Base-by-base conservation (phyloP, 805 yeast species). In the Saccharomycopsis sp. region DNA sequence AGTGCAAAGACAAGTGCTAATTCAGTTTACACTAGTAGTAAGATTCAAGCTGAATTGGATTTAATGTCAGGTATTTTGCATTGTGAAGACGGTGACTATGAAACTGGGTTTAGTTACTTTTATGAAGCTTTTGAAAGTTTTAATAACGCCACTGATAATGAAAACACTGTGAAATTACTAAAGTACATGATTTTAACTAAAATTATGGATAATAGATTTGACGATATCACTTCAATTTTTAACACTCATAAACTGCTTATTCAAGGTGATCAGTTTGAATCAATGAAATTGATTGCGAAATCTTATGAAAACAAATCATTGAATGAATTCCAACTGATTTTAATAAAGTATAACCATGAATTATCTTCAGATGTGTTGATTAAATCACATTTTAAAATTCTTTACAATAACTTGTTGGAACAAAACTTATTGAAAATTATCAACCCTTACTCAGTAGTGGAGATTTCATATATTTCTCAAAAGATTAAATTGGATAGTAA, bases 1-100 rank as follows among this genome's bases (percentile, higher is more conserved):
- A 81, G 95, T 38, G 96, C 98, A 1, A 77, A 97, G 63, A 93
- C 98, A 0, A 83, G 95, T 2, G 98, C 98, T n/a, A 94, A 93
- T 62, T 76, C 97, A 19, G 86, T 93, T 42, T 94, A 89, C 67
- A 85, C 96, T 57, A 95, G 97, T 7, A 85, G 97, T n/a, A 69
- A 80, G 41, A 74, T 83, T 55, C 96, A 93, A 65, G 97, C 97
- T 1, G 95, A 88, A 59, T 74, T 93, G 44, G 99, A 93, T 61
- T 76, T 86, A 66, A 88, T 90, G 81, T 81, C 94, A 60, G 98
- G 99, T 55, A 80, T 90, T 45, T 73, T 93, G 51, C 94, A 90
- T 66, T 95, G 97, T 31, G 97, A 93, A 64, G 97, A 93, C 57
- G 85, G 85, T 62, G 99, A 93, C 63, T 94, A 85, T 67, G 85